Evolutionary conservation across 257 asterid species (phyloP).

Genomic region (Avicennia marina): DNA sequence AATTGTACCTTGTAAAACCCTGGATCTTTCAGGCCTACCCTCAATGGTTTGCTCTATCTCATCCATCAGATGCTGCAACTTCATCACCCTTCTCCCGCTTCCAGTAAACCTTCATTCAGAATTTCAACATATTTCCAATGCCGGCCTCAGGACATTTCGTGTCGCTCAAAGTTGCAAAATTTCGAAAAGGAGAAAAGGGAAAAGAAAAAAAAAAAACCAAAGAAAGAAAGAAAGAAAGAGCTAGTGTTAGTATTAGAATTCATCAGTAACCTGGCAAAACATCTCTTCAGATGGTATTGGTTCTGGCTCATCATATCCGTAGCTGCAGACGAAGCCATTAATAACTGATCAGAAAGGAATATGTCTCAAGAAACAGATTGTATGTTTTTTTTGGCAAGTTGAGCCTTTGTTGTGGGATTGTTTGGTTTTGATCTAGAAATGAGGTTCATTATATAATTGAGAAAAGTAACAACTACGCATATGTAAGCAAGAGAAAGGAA

Average conservation of each 20-base stretch:
- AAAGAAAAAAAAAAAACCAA: no score
- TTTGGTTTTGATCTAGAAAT: slow-evolving; percentile 22
- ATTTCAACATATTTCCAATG: neutral
- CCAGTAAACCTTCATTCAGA: slow-evolving; percentile 45
- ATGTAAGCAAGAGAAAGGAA: slow-evolving; percentile 46
- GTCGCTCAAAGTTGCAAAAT: neutral
- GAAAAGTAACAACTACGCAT: slow-evolving; percentile 15
- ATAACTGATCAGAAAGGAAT: slow-evolving; percentile 2
- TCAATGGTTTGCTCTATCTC: slow-evolving; percentile 65
- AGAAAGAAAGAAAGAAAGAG: no score
- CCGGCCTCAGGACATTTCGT: neutral
- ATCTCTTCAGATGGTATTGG: slow-evolving; percentile 61
- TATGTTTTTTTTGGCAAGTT: no score
- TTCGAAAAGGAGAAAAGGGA: no score
- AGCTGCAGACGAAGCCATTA: slow-evolving; percentile 50
- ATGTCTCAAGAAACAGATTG: no score
- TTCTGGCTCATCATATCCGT: slow-evolving; percentile 52
- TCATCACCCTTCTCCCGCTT: slow-evolving; percentile 63
- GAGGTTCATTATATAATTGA: slow-evolving; percentile 31
- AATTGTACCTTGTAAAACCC: slow-evolving; percentile 57
- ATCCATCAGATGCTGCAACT: slow-evolving; percentile 51
- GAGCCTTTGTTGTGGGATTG: slow-evolving; percentile 19
- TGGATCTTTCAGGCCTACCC: slow-evolving; percentile 57
- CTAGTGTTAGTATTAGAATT: no score
- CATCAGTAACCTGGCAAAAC: slow-evolving; percentile 79